These are phyloP conservation scores for Amphibolis antarctica DNA, from an alignment of 106 monocot genomes.

Conservation along the genomic window DNA sequence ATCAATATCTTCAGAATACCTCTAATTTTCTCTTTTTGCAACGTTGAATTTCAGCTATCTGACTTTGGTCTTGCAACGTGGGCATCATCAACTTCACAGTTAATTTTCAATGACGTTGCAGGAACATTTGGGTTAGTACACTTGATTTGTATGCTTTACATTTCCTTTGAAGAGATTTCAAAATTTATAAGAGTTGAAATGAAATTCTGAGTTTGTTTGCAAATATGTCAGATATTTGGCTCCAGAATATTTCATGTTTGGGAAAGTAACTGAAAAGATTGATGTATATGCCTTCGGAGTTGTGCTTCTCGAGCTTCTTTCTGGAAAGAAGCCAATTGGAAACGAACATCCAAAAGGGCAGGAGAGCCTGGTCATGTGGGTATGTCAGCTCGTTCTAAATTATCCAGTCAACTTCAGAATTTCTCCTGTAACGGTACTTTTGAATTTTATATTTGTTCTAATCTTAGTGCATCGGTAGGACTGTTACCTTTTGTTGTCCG, in stretches of 20 bases:
- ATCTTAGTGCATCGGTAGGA: too few relatives aligned
- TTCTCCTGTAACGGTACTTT: too few relatives aligned
- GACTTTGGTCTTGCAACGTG: slow-evolving; percentile 82
- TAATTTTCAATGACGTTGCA: slow-evolving; percentile 52
- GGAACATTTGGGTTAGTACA: slow-evolving; percentile 89
- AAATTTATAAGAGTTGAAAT: too few relatives aligned
- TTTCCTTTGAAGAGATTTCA: too few relatives aligned
- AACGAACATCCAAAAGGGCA: slow-evolving; percentile 40
- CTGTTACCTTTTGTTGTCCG: too few relatives aligned
- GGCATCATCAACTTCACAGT: slow-evolving; percentile 30
- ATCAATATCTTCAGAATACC: background rate
- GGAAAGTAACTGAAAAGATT: slow-evolving; percentile 66
- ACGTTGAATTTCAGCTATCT: slow-evolving; percentile 33
- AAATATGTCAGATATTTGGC: slow-evolving; percentile 53
- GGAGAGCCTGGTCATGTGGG: slow-evolving; percentile 82
- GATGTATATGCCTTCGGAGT: slow-evolving; percentile 92
- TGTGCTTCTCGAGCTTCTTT: slow-evolving; percentile 83
- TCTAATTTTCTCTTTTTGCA: background rate
- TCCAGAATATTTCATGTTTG: slow-evolving; percentile 85
- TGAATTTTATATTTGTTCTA: too few relatives aligned
- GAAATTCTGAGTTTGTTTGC: too few relatives aligned
- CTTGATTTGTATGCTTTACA: background rate
- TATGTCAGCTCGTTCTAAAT: slow-evolving; percentile 18
- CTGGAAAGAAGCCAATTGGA: slow-evolving; percentile 58
- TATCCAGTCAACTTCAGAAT: background rate